Conservation (phyloP, 331 rosid genomes). For the Quercus lobata region DNA sequence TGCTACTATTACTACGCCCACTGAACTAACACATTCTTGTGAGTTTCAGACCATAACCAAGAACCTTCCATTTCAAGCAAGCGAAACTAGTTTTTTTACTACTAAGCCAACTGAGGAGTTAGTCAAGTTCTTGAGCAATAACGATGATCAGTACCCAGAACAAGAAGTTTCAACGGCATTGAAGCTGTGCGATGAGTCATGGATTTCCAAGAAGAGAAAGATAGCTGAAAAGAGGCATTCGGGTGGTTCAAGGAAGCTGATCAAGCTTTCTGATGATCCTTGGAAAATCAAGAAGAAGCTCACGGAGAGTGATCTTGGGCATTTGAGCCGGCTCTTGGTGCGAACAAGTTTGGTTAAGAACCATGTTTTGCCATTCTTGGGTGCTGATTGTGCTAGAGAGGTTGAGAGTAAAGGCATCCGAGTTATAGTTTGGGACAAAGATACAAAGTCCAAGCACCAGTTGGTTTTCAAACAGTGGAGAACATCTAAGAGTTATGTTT, state of each 20-base stretch:
- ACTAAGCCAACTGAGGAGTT: too few species aligned
- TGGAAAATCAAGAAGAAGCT: conserved; percentile 37
- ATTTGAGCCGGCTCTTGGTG: conserved; percentile 16
- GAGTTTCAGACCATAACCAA: too few species aligned
- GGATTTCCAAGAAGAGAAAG: background rate
- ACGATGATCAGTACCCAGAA: too few species aligned
- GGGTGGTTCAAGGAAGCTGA: background rate
- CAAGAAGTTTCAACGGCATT: too few species aligned
- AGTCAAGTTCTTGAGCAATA: too few species aligned
- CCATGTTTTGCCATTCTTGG: conserved; percentile 8
- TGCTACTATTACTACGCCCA: too few species aligned
- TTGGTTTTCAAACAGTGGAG: conserved; percentile 29
- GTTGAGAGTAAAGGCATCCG: background rate
- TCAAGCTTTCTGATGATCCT: conserved; percentile 10
- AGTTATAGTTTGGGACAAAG: conserved; percentile 27
- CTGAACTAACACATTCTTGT: too few species aligned
- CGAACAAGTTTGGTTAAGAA: background rate
- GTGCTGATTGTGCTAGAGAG: background rate
- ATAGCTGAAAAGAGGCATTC: background rate
- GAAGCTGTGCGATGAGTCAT: background rate
- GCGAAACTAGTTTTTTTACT: too few species aligned
- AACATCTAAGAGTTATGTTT: conserved; percentile 17
- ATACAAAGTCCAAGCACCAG: conserved; percentile 14
- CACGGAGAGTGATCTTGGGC: conserved; percentile 19
- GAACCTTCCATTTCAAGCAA: too few species aligned